Evolutionary conservation across 176 grass and related monocot genomes (phyloP), one percentile per base, ranked within the genome.

Genomic region (Olyra latifolia): DNA sequence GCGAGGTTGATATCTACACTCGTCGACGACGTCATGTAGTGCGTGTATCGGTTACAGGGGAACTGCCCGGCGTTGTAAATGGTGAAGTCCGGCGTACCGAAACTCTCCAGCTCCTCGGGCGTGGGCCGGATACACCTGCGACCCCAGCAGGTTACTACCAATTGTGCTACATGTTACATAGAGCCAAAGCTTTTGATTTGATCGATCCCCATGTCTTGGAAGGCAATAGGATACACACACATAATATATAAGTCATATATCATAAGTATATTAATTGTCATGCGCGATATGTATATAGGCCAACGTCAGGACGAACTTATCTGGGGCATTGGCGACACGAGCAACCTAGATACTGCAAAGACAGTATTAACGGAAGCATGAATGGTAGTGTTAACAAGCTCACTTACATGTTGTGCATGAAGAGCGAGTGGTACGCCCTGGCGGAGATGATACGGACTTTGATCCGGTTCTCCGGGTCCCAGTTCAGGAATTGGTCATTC

Each of bases 331-430:
- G 67, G 76, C 57, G 61, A 57, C 53, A 67, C 16, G 48, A 12
- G 56, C 74, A 61, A 66, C 83, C 66, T 74, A 88, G 27, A 53
- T 39, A 82, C 46, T 74, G 78, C 72, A 79, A 73, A 76, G 57
- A 48, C 15, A 70, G 74, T 54, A 53, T 39, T 10, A 75, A 84
- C 23, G 4, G 62, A 38, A 61, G 57, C 85, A 48, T 25, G 25
- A 57, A 30, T 61, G 39, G 29, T 66, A 72, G 72, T 60, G 48
- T 78, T 84, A 41, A 41, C 71, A 86, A 38, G 55, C 63, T 27
- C 78, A 80, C 94, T 97, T 93, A 97, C 96, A 99, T 99, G 88
- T 99, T 99, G 80, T 99, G 96, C 96, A 99, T 99, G 96, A 99
- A 99, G 75, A 99, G 88, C 24, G 96, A 95, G 86, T 99, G 96